A percentile compares a stretch with the other conserved stretches of the same genome.
Evolutionary conservation across 495 filamentous ascomycete species (phyloP).

Genomic region (Lasiosphaeria hispida): DNA sequence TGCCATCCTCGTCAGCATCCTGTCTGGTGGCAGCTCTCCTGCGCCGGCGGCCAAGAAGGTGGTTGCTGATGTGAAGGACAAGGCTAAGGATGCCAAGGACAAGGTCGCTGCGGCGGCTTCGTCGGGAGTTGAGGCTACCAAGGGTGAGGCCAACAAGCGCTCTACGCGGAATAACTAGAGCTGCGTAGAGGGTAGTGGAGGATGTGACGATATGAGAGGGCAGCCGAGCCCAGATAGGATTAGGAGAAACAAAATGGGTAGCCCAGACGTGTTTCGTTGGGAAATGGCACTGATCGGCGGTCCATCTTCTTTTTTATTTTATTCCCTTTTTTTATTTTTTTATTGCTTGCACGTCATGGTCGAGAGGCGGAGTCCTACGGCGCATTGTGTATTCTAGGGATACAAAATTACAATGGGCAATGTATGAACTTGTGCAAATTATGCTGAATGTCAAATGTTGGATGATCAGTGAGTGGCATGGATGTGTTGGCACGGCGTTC

Average conservation of each 20-base stretch:
- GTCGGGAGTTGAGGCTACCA: slow-evolving; percentile 63
- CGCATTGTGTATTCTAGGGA: slow-evolving; percentile 25
- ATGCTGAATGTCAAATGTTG: too few species aligned
- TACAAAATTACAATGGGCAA: slow-evolving; percentile 12
- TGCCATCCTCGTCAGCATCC: slow-evolving; percentile 60
- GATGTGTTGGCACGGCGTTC: not conserved
- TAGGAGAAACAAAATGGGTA: slow-evolving; percentile 17
- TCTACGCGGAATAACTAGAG: slow-evolving; percentile 44
- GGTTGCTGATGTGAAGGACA: slow-evolving; percentile 69
- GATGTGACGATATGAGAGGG: slow-evolving; percentile 12
- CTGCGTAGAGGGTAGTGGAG: not conserved
- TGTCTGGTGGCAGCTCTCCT: slow-evolving; percentile 37
- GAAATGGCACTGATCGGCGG: slow-evolving; percentile 8
- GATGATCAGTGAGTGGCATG: not conserved
- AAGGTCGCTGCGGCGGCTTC: slow-evolving; percentile 69
- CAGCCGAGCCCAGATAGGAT: slow-evolving; percentile 10
- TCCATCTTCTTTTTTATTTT: not conserved
- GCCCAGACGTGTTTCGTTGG: not conserved
- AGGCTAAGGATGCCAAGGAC: slow-evolving; percentile 72
- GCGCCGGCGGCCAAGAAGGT: slow-evolving; percentile 53
- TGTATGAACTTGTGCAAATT: too few species aligned
- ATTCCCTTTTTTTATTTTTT: slow-evolving; percentile 5
- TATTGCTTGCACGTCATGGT: slow-evolving; percentile 12
- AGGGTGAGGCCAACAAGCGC: slow-evolving; percentile 59
- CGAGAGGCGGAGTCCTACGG: slow-evolving; percentile 15